Evolutionary conservation across 345 rosid species (phyloP).

Genomic region (Schrenkiella parvula): DNA sequence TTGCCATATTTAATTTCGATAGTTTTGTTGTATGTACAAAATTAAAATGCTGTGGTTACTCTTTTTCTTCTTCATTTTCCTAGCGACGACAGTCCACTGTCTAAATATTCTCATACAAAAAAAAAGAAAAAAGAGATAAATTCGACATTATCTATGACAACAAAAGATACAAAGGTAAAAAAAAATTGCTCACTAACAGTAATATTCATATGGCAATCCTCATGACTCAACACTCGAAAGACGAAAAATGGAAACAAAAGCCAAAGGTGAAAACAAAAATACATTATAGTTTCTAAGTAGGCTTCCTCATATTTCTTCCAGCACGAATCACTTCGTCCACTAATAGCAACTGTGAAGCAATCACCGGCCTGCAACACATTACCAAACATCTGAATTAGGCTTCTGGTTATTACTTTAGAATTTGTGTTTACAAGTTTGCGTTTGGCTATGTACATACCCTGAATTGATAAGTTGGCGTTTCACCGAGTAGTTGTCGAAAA

Average conservation of each 20-base stretch:
- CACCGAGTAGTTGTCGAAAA: slow-evolving; percentile 90
- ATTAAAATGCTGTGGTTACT: too few species aligned
- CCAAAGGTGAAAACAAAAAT: background rate
- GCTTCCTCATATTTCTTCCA: slow-evolving; percentile 97
- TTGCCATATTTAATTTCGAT: too few species aligned
- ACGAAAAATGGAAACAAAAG: background rate
- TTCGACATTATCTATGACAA: background rate
- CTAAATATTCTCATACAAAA: background rate
- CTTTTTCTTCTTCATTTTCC: background rate
- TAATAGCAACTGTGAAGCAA: slow-evolving; percentile 86
- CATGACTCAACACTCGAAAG: background rate
- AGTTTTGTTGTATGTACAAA: too few species aligned
- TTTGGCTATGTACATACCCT: slow-evolving; percentile 48
- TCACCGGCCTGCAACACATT: slow-evolving; percentile 71
- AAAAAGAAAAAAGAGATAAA: background rate
- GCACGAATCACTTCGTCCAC: slow-evolving; percentile 98
- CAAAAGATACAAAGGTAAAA: background rate
- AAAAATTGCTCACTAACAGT: background rate
- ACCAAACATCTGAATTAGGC: background rate
- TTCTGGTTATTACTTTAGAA: background rate
- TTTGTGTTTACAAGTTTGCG: background rate
- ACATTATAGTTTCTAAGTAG: slow-evolving; percentile 36
- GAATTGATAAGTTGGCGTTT: slow-evolving; percentile 92
- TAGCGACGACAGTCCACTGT: background rate
- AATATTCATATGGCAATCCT: background rate